Conservation (phyloP, 2,329 filamentous ascomycete species). For the Eurotiales sp. region DNA sequence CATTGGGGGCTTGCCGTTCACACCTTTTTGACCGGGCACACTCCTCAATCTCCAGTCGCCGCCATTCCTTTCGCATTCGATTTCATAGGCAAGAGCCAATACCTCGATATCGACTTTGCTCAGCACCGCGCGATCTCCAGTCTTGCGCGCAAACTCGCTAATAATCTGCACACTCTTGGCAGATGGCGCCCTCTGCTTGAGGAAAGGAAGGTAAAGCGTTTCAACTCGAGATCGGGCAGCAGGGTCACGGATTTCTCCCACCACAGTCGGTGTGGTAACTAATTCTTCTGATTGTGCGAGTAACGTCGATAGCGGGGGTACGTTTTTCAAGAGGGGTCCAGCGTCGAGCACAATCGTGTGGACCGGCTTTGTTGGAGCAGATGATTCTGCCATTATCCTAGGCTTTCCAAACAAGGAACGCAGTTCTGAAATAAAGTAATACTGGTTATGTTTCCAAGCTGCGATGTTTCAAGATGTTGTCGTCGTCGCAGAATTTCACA, state of each 20-base stretch:
- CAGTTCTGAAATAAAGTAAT: background rate
- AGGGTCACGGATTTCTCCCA: slow-evolving; percentile 82
- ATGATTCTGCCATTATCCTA: slow-evolving; percentile 24
- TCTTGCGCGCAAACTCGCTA: slow-evolving; percentile 79
- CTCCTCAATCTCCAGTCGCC: slow-evolving; percentile 82
- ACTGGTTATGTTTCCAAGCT: background rate
- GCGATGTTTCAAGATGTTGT: background rate
- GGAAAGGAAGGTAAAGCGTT: slow-evolving; percentile 78
- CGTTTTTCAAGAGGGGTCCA: slow-evolving; percentile 89
- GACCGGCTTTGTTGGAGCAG: slow-evolving; percentile 58
- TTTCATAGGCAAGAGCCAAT: slow-evolving; percentile 83
- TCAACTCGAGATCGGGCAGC: slow-evolving; percentile 77
- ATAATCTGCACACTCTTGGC: slow-evolving; percentile 76
- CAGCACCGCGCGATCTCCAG: slow-evolving; percentile 82
- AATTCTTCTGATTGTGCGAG: slow-evolving; percentile 71
- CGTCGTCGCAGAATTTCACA: background rate
- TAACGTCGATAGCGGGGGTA: slow-evolving; percentile 78
- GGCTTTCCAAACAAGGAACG: no score
- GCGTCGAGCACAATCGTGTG: slow-evolving; percentile 86
- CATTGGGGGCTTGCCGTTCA: slow-evolving; percentile 65
- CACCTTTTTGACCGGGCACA: slow-evolving; percentile 70
- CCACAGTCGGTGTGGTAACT: slow-evolving; percentile 78
- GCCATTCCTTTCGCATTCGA: slow-evolving; percentile 89
- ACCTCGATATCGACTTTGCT: slow-evolving; percentile 87
- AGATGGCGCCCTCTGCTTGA: slow-evolving; percentile 70